Conservation (phyloP, 2,329 filamentous ascomycete species). For the Trichoderma gracile region DNA sequence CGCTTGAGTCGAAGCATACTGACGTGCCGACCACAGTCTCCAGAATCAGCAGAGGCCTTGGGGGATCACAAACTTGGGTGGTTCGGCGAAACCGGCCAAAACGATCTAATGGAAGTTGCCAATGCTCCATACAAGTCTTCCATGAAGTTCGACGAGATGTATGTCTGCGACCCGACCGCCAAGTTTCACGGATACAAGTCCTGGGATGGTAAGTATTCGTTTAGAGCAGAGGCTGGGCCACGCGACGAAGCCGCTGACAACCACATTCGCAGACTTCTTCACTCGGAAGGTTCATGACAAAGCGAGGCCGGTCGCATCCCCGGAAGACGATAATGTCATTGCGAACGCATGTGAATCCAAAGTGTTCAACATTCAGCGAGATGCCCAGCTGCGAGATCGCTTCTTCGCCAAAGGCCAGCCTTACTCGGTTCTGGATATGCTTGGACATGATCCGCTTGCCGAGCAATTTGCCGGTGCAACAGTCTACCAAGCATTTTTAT, state of each 20-base stretch:
- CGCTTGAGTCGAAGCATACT: not conserved
- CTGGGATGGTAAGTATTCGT: slow-evolving; percentile 56
- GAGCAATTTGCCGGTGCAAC: slow-evolving; percentile 62
- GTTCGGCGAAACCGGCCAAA: slow-evolving; percentile 53
- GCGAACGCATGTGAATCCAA: slow-evolving; percentile 66
- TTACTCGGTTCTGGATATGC: slow-evolving; percentile 66
- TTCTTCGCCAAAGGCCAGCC: slow-evolving; percentile 72
- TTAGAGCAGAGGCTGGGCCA: not conserved
- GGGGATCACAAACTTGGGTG: slow-evolving; percentile 49
- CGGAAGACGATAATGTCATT: slow-evolving; percentile 56
- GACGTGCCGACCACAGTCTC: slow-evolving; percentile 39
- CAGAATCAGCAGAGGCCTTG: slow-evolving; percentile 56
- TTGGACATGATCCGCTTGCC: slow-evolving; percentile 56
- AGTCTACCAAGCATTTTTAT: slow-evolving; percentile 71
- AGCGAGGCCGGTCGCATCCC: slow-evolving; percentile 58
- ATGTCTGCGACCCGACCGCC: slow-evolving; percentile 56
- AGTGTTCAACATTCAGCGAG: slow-evolving; percentile 52
- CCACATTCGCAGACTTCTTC: slow-evolving; percentile 56
- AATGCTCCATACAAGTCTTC: slow-evolving; percentile 46
- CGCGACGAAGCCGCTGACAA: not conserved
- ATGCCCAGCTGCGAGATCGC: slow-evolving; percentile 56
- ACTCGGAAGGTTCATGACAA: slow-evolving; percentile 56
- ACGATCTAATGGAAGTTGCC: slow-evolving; percentile 54
- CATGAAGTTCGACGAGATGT: slow-evolving; percentile 60
- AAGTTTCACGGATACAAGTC: slow-evolving; percentile 62